Evolutionary conservation across 139 green algal species (phyloP), one percentile per base, ranked within the genome.

Genomic region (Chlamydomonas incerta): DNA sequence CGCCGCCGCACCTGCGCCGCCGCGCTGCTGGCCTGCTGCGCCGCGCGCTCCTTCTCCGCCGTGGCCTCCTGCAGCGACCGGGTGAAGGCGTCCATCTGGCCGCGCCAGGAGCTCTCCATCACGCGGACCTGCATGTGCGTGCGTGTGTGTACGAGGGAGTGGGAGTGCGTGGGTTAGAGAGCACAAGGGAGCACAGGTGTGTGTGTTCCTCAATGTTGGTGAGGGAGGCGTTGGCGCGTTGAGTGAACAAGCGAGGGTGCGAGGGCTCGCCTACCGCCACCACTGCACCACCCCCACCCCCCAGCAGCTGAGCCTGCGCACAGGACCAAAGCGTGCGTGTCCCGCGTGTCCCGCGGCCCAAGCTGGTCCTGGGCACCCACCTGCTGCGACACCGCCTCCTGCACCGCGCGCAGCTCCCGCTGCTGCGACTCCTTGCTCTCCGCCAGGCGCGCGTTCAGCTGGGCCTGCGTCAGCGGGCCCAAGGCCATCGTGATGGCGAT

Each of bases 101-200:
- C 23, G 21, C 67, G 55, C 86, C 86, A 90, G 35, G 72, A 63
- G 14, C 47, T 57, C 86, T 90, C 86, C 33, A 82, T 57, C 47
- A 75, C 20, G 20, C 80, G 72, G 23, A 86, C 62, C 66, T 84
- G 74, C 58, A 81, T n/a, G n/a, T n/a, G n/a, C n/a, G n/a, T n/a
- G n/a, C n/a, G n/a, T 66, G 46, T 66, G 52, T 9, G 71, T 60
- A 60, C 26, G n/a, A n/a, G n/a, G n/a, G n/a, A n/a, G n/a, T n/a
- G n/a, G n/a, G 62, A 5, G 26, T 68, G 26, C 41, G 8, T 50
- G 41, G 5, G 41, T 50, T 50, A 50, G 41, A 50, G 41, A 50
- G 5, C 41, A 50, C 41, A 50, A 50, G 6, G 8, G 6, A 50
- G 8, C 41, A 50, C 41, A 50, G 5, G 41, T 50, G 41, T 50